Conservation (phyloP, 768 basidiomycete genomes). For the Suillus lakei region DNA sequence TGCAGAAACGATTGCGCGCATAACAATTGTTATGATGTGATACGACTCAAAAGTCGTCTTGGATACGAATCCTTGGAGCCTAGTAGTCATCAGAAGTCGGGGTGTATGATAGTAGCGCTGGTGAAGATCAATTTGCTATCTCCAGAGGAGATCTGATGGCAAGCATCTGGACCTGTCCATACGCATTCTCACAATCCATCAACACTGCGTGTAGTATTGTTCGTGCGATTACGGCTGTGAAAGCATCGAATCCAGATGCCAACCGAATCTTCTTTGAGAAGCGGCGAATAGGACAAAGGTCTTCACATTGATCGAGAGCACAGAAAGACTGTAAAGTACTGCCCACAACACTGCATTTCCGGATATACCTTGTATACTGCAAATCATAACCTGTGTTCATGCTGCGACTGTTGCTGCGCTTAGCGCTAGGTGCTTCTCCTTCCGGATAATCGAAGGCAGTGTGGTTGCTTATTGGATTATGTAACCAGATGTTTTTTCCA, state of each 20-base stretch:
- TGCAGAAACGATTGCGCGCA: constrained; percentile 68
- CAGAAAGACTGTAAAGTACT: not conserved
- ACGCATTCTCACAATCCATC: not conserved
- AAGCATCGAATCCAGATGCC: not conserved
- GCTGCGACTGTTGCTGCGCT: not conserved
- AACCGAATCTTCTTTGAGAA: constrained; percentile 1
- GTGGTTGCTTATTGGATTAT: not conserved
- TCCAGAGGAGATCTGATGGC: not conserved
- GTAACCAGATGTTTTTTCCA: constrained; percentile 1
- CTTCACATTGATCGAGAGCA: not conserved
- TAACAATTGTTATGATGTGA: constrained; percentile 1
- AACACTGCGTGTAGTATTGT: not conserved
- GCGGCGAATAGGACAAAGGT: not conserved
- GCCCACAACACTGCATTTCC: not conserved
- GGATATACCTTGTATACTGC: not conserved
- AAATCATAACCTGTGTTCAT: not conserved
- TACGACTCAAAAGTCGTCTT: not conserved
- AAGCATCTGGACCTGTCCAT: not conserved
- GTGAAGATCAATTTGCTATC: not conserved
- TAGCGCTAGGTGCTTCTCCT: not conserved
- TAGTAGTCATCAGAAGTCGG: not conserved
- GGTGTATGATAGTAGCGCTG: not conserved
- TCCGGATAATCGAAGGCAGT: not conserved
- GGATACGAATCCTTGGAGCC: not conserved
- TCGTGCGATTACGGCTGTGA: not conserved